phyloP scores from a whole-genome alignment of 139 green algal species.

The Tetradesmus obliquus region DNA sequence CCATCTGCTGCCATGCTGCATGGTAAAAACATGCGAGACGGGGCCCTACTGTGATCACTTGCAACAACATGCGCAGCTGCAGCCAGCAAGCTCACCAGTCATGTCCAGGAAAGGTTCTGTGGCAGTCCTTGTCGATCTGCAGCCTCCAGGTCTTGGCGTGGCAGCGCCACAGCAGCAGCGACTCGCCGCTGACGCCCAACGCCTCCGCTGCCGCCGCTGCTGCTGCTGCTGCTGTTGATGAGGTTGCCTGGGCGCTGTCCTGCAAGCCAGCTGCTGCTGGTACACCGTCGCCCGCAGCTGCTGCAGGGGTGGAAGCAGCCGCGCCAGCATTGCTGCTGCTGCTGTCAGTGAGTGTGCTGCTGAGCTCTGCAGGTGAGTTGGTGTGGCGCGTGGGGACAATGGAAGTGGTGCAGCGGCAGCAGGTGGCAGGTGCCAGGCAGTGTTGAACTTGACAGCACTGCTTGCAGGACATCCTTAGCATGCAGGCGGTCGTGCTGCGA shows the following conservation, averaged over 20 bases:
- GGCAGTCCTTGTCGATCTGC: constrained; percentile 39
- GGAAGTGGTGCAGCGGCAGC: background rate
- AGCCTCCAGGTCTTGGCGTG: background rate
- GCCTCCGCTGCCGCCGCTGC: background rate
- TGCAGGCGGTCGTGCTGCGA: too few species aligned
- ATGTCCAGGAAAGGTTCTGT: constrained; percentile 32
- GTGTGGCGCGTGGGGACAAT: background rate
- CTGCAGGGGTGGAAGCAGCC: background rate
- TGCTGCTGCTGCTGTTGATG: constrained; percentile 3
- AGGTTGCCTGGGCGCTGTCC: background rate
- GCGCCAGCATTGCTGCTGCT: background rate
- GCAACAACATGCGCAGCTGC: background rate
- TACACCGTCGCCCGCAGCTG: background rate
- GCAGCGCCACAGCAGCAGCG: background rate
- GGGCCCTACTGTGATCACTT: too few species aligned
- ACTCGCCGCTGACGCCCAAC: background rate
- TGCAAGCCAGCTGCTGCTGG: background rate
- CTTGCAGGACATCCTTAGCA: background rate
- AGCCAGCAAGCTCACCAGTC: background rate
- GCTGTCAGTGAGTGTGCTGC: background rate
- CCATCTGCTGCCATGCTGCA: background rate
- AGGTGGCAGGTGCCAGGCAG: background rate
- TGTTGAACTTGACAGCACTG: background rate
- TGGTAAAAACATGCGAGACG: too few species aligned
- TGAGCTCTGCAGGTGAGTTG: background rate